These are phyloP conservation scores for Fusarium tanahbumbuense DNA, from an alignment of 2,329 filamentous ascomycete species.

Conservation along the genomic window DNA sequence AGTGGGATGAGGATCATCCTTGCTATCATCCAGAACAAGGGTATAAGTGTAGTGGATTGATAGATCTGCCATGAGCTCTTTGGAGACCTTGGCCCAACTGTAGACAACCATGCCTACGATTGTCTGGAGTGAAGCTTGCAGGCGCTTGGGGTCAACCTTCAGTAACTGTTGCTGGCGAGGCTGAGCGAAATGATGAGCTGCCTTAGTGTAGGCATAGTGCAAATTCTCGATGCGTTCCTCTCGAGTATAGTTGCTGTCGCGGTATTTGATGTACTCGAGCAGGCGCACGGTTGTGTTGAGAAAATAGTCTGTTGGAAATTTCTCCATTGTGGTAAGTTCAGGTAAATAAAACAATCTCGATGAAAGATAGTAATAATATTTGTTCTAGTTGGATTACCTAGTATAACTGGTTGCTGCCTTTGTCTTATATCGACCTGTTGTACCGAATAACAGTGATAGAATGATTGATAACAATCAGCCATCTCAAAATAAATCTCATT, in stretches of 20 bases:
- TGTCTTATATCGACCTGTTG: neutral
- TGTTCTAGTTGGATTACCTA: neutral
- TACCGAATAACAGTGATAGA: neutral
- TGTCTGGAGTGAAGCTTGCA: neutral
- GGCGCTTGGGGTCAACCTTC: neutral
- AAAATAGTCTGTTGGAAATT: neutral
- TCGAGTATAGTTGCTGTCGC: neutral
- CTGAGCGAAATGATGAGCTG: neutral
- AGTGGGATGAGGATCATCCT: neutral
- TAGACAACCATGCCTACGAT: neutral
- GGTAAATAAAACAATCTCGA: neutral
- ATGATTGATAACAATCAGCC: neutral
- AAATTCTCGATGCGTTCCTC: neutral
- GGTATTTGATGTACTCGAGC: neutral
- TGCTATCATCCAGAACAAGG: neutral
- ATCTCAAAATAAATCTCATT: neutral
- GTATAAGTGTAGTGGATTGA: neutral
- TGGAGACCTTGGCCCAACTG: neutral
- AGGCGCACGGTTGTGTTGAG: neutral
- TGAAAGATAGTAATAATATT: accelerated
- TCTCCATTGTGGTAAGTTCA: neutral
- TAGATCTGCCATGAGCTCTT: neutral
- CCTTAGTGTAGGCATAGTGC: neutral
- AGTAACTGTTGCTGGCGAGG: neutral
- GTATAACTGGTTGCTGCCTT: neutral